Percentiles rank a stretch among this genome's conserved stretches.
phyloP scores from a whole-genome alignment of 2,329 filamentous ascomycete species.

The Truncatella angustata region DNA sequence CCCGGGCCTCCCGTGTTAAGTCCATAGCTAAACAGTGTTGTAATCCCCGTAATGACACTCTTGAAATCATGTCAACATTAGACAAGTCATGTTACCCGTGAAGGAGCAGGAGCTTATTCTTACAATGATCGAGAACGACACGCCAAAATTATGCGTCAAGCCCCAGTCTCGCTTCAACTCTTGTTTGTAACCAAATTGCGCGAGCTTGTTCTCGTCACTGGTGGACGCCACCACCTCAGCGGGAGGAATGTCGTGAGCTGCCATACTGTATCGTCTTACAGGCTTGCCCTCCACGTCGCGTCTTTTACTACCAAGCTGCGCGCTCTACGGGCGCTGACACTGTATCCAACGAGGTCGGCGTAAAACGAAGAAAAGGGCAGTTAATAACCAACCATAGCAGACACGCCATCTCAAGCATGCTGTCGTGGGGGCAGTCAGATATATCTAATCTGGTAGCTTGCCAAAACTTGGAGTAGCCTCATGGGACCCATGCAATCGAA shows the following conservation, averaged over 20 bases:
- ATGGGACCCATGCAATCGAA: not conserved
- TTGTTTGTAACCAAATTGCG: conserved; percentile 59
- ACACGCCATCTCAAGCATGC: too few relatives aligned
- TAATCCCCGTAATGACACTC: conserved; percentile 59
- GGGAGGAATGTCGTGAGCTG: not conserved
- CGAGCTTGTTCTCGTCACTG: conserved; percentile 49
- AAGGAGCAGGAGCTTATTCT: conserved; percentile 17
- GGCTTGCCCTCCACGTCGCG: too few relatives aligned
- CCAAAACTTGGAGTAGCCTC: too few relatives aligned
- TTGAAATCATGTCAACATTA: conserved; percentile 19
- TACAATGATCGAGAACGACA: conserved; percentile 61
- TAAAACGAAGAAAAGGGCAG: too few relatives aligned
- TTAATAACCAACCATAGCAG: too few relatives aligned
- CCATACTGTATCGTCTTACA: too few relatives aligned
- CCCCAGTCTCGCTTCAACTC: conserved; percentile 58
- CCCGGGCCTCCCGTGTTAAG: conserved; percentile 53
- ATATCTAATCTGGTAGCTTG: too few relatives aligned
- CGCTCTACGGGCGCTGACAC: too few relatives aligned
- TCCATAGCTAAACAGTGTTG: conserved; percentile 57
- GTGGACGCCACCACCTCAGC: conserved; percentile 23
- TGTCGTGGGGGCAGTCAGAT: too few relatives aligned
- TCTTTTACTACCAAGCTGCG: too few relatives aligned
- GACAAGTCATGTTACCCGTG: not conserved
- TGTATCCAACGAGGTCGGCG: too few relatives aligned
- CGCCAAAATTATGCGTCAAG: conserved; percentile 58